A percentile compares a stretch with the other conserved stretches of the same genome.
Evolutionary conservation across 2,329 filamentous ascomycete genomes (phyloP).

Genomic region (Cladosporium colombiae): DNA sequence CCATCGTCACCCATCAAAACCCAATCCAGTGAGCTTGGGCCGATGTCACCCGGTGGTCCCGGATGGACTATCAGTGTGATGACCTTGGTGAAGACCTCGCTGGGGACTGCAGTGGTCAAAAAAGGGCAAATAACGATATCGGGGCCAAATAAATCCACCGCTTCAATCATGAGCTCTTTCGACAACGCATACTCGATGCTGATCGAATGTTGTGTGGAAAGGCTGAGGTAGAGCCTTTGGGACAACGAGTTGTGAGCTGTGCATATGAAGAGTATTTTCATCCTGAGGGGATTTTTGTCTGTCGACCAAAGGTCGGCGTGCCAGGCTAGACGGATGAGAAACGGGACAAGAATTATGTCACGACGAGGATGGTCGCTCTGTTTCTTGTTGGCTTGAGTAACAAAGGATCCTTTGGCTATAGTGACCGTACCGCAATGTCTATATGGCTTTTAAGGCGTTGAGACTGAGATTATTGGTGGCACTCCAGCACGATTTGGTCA

Average conservation of each 20-base stretch:
- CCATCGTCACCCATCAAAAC: constrained; percentile 48
- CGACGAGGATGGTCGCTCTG: too few species aligned
- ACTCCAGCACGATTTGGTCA: too few species aligned
- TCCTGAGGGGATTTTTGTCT: constrained; percentile 20
- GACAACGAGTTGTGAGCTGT: constrained; percentile 50
- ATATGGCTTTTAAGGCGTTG: too few species aligned
- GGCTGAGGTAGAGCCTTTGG: constrained; percentile 41
- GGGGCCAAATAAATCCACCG: constrained; percentile 40
- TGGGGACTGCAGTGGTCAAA: constrained; percentile 42
- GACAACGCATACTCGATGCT: constrained; percentile 44
- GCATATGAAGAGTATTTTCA: constrained; percentile 48
- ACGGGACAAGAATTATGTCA: too few species aligned
- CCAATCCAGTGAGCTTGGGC: constrained; percentile 47
- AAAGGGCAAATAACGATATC: constrained; percentile 48
- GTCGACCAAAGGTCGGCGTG: too few species aligned
- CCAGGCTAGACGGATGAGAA: too few species aligned
- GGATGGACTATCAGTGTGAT: constrained; percentile 47
- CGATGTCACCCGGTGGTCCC: constrained; percentile 46
- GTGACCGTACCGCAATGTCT: too few species aligned
- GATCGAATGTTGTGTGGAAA: constrained; percentile 41
- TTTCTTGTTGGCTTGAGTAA: too few species aligned
- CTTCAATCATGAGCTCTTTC: constrained; percentile 40
- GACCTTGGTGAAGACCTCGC: constrained; percentile 41
- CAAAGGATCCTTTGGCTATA: too few species aligned
- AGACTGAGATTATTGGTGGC: too few species aligned